phyloP scores from a whole-genome alignment of 805 yeast species.

The Yarrowia divulgata region DNA sequence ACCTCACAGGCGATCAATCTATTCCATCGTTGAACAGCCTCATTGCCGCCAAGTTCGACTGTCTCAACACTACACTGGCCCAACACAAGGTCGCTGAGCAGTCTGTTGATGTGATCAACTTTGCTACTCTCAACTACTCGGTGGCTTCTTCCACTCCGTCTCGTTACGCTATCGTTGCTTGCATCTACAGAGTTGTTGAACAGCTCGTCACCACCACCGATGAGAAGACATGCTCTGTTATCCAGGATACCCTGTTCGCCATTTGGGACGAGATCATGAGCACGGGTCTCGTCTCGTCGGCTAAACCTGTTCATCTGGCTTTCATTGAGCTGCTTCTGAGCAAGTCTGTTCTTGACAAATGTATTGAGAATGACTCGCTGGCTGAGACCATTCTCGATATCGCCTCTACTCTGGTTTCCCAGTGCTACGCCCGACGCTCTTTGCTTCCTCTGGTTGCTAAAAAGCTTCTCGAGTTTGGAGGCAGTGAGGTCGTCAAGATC shows the following conservation, averaged over 20 bases:
- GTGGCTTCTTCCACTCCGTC: slow-evolving; percentile 24
- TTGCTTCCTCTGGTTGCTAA: slow-evolving; percentile 66
- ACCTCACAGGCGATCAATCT: background rate
- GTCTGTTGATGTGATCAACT: slow-evolving; percentile 9
- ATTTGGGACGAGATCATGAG: slow-evolving; percentile 67
- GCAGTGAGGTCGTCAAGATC: slow-evolving; percentile 5
- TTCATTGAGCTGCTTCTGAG: slow-evolving; percentile 62
- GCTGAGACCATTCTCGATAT: slow-evolving; percentile 48
- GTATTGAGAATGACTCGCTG: slow-evolving; percentile 50
- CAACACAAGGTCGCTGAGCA: background rate
- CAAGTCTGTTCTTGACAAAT: slow-evolving; percentile 52
- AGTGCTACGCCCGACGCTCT: slow-evolving; percentile 65
- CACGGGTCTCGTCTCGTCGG: slow-evolving; percentile 69
- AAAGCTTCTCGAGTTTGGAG: slow-evolving; percentile 51
- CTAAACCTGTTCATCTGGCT: slow-evolving; percentile 65
- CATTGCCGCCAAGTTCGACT: slow-evolving; percentile 25
- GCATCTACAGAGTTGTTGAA: slow-evolving; percentile 13
- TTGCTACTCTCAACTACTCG: slow-evolving; percentile 26
- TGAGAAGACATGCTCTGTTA: slow-evolving; percentile 5
- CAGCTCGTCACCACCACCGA: background rate
- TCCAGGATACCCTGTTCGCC: slow-evolving; percentile 39
- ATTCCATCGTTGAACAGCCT: slow-evolving; percentile 3
- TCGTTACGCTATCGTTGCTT: slow-evolving; percentile 26
- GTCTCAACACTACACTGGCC: slow-evolving; percentile 22
- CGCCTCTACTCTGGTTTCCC: slow-evolving; percentile 45